Base-by-base conservation (phyloP, 768 basidiomycete species). In the Candolleomyces aberdarensis region DNA sequence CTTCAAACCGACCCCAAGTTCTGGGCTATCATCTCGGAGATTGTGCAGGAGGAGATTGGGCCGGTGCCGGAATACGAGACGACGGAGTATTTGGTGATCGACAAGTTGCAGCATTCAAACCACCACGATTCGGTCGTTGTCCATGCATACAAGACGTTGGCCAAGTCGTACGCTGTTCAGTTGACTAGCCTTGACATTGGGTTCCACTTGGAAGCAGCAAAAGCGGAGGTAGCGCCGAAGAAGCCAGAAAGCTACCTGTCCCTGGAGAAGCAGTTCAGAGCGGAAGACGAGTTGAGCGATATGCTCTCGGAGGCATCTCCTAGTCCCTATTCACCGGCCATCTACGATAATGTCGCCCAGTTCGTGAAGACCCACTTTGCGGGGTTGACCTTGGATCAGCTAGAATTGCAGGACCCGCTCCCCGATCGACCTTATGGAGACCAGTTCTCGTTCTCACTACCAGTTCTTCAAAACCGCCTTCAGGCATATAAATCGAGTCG, bases 361-460 rank as follows among this genome's bases (percentile, higher is more conserved):
- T 72, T 79, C 39, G 72, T 93, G 39, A 75, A 79, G 20, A 67
- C 67, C 0, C 68, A 78, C 14, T 89, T 89, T 69, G 80, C 83
- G 0, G 83, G 83, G 0, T 78, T 96, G 53, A 76, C 79, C 2
- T 70, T 94, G 32, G 83, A 86, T 43, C 84, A 88, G 32, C 74
- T 95, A 22, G 85, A 83, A 54, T 78, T 80, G 0, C 84, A 85
- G 39, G 83, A 83, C n/a, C 83, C 87, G 1, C 59, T 82, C 13
- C 77, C 82, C 3, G 85, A 91, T 62, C 86, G 94, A 48, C 85
- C 89, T 44, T 91, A 89, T 63, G 95, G 96, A 0, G 86, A 92
- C 56, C 79, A 83, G 57, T 98, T 93, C 67, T 74, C 85, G 6
- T 96, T 94, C 72, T 87, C 89, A 11, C 74, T 79, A 32, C 65